Evolutionary conservation across 139 green algal species (phyloP).

Genomic region (Pycnococcus provasolii): DNA sequence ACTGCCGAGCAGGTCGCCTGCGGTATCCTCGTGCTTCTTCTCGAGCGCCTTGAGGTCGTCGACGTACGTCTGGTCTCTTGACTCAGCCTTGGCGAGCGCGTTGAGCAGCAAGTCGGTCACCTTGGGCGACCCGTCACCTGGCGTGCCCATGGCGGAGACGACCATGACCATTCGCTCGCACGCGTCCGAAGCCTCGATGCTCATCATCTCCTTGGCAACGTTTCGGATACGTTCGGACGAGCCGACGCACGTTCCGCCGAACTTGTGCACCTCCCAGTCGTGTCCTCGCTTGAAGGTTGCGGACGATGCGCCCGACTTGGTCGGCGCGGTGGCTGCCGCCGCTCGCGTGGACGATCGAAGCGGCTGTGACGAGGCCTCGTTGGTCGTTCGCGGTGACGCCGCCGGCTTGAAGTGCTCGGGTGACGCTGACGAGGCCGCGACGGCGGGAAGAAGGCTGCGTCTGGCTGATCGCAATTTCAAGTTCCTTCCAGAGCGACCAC

Average conservation of each 20-base stretch:
- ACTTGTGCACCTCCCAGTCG: conserved; percentile 71
- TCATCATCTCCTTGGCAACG: conserved; percentile 46
- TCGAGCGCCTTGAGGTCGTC: conserved; percentile 70
- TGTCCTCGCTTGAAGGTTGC: neutral
- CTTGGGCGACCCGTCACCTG: conserved; percentile 37
- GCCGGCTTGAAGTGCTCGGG: too few relatives aligned
- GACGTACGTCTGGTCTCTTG: conserved; percentile 60
- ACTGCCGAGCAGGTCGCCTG: conserved; percentile 57
- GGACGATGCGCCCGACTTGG: too few relatives aligned
- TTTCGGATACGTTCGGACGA: conserved; percentile 65
- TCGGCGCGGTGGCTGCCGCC: too few relatives aligned
- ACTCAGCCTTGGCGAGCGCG: conserved; percentile 61
- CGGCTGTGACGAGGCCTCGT: too few relatives aligned
- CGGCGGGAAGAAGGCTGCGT: too few relatives aligned
- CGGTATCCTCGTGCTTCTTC: conserved; percentile 79
- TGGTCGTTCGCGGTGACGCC: too few relatives aligned
- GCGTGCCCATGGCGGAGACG: conserved; percentile 34
- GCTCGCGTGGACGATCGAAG: too few relatives aligned
- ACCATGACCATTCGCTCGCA: conserved; percentile 29
- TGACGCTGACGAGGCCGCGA: too few relatives aligned
- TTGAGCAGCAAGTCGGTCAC: conserved; percentile 88
- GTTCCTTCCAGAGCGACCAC: too few relatives aligned
- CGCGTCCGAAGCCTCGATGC: conserved; percentile 45
- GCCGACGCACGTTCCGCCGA: conserved; percentile 92
- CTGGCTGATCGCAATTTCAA: too few relatives aligned